Percentiles rank a stretch among this genome's conserved stretches.
These are phyloP conservation scores for Phytopythium montanum DNA, from an alignment of 352 stramenopile genomes.

Conservation along the genomic window DNA sequence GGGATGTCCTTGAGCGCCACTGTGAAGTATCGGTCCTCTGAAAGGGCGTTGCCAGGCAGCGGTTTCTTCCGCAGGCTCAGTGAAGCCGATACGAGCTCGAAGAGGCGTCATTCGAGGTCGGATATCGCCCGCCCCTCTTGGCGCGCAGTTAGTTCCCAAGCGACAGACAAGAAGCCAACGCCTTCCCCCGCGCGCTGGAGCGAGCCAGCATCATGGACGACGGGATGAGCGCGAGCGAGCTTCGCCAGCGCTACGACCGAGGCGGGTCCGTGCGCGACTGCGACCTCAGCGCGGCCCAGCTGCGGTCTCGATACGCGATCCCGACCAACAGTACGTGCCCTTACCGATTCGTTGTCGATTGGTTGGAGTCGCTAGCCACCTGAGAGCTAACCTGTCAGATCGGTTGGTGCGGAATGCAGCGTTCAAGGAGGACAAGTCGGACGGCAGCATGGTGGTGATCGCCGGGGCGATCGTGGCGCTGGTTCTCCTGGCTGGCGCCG, in stretches of 20 bases:
- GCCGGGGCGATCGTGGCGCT: conserved; percentile 45
- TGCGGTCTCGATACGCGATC: conserved; percentile 79
- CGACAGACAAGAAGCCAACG: background rate
- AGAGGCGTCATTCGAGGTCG: background rate
- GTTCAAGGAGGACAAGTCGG: conserved; percentile 64
- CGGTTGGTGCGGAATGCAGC: conserved; percentile 19
- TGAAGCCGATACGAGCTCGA: background rate
- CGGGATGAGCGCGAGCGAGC: conserved; percentile 54
- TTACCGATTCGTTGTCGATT: background rate
- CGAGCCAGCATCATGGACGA: conserved; percentile 33
- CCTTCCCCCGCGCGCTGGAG: background rate
- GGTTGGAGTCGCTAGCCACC: background rate
- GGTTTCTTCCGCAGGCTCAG: background rate
- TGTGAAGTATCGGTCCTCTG: no score
- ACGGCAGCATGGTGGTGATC: conserved; percentile 43
- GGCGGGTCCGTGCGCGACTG: conserved; percentile 68
- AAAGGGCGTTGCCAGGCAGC: background rate
- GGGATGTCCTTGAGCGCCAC: no score
- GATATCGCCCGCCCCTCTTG: background rate
- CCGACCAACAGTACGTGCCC: conserved; percentile 69
- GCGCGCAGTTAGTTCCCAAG: background rate
- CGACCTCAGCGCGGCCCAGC: conserved; percentile 72
- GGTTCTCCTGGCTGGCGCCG: conserved; percentile 40
- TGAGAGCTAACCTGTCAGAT: background rate
- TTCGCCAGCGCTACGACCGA: conserved; percentile 72